Evolutionary conservation across 345 rosid species (phyloP), one percentile per base, ranked within the genome.

Genomic region (Lepidium aucheri): DNA sequence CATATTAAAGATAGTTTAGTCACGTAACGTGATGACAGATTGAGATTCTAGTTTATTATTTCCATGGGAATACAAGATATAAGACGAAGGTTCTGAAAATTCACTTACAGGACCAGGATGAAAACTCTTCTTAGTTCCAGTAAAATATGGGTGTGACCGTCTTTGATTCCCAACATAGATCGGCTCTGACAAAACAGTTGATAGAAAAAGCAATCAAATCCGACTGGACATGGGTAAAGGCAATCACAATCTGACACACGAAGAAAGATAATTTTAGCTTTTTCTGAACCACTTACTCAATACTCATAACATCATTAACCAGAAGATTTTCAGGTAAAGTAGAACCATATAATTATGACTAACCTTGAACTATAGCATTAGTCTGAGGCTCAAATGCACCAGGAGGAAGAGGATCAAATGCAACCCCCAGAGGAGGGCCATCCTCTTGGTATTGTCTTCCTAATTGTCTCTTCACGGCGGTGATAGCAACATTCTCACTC

Each of bases 371-470:
- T 17, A 80, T 77, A 63, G 77, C 76, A 69, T 68, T 67, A 59
- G 68, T 75, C 55, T 78, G 83, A 11, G 85, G 86, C 75, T 86
- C 91, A 74, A 93, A 93, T 52, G 97, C 94, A 70, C 83, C 82
- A 34, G 96, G 96, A 68, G 97, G 97, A 72, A 86, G 91, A 44
- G 82, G 73, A 63, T 90, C 86, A 82, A 93, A 93, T 41, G 72
- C 81, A 79, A 86, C 75, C 60, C 89, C 86, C 16, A 90, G 85
- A 22, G 76, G 80, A 8, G 98, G 98, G 70, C 96, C 97, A 73
- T 90, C 96, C 73, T 81, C 90, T 65, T 60, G 78, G 65, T 86
- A 93, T 63, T 84, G 82, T 74, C 81, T 80, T 36, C 98, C 98
- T 53, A 93, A 69, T 44, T 88, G 98, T 80, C 80, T 85, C 82